Evolutionary conservation across 2,329 filamentous ascomycete genomes (phyloP), one percentile per base, ranked within the genome.

Genomic region (Penicillium sp.): DNA sequence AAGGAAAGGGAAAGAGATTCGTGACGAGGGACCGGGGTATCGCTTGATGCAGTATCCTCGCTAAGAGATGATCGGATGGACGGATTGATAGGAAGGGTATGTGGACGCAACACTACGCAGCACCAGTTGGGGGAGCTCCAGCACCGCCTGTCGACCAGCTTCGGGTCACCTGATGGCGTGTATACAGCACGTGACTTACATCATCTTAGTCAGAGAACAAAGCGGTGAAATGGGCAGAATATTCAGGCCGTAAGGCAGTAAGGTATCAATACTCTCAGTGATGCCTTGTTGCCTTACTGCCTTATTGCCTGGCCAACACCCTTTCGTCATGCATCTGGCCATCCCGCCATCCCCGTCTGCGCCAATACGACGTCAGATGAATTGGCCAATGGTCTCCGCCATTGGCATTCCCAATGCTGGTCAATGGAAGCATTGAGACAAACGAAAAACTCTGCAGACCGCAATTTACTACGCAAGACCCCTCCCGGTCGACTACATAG

Each of bases 51-150:
- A 23, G 19, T 37, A 31, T 24, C 33, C 23, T 42, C 46, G 45
- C 16, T 16, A 36, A 56, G 54, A 46, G 60, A 55, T 51, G 53
- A 59, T 59, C 46, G 51, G 57, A 52, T 49, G 44, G n/a, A 51
- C 40, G 48, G 56, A 51, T 46, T 60, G 62, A 56, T 61, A 56
- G 54, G 48, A 46, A 52, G 47, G 43, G 42, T 52, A 52, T n/a
- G 54, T 37, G 44, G 54, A 48, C 49, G 54, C 52, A 51, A 56
- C 65, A 33, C 34, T 18, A 19, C 34, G 34, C 7, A 37, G 10
- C 31, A 3, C 14, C 19, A 23, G 66, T 63, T 60, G 63, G 56
- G n/a, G 64, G 71, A 69, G 68, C 69, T 64, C 60, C 56, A 58
- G 62, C 63, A 60, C 54, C 56, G 51, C 54, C 58, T 51, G 53